Evolutionary conservation across 176 grass and related monocot species (phyloP).

Genomic region (Rhynchospora tenuis): DNA sequence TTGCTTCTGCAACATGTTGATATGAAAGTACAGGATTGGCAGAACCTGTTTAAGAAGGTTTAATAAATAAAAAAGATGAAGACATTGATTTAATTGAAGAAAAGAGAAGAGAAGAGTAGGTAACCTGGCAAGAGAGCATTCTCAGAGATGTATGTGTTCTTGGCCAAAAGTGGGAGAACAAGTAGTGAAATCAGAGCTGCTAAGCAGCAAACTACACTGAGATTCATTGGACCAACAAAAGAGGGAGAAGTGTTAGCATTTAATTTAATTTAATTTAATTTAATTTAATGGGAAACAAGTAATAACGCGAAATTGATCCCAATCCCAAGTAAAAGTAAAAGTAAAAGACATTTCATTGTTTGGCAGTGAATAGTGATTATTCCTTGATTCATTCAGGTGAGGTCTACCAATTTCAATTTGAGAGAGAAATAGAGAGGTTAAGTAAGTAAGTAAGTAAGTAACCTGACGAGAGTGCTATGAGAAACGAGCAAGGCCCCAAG

Average conservation of each 20-base stretch:
- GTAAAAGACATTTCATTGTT: no score
- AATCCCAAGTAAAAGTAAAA: no score
- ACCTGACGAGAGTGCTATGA: conserved; percentile 77
- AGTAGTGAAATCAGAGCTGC: conserved; percentile 54
- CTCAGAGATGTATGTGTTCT: conserved; percentile 94
- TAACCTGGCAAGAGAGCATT: conserved; percentile 94
- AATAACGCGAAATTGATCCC: no score
- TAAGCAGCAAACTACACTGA: conserved; percentile 49
- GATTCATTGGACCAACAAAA: not conserved
- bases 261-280: no score
- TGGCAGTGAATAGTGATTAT: no score
- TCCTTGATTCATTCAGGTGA: no score
- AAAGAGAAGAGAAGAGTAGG: not conserved
- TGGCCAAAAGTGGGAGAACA: conserved; percentile 69
- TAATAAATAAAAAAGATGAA: not conserved
- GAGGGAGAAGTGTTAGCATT: no score
- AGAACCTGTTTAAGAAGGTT: conserved; percentile 48
- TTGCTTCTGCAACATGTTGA: conserved; percentile 60
- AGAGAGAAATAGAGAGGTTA: conserved; percentile 3
- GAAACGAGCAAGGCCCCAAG: conserved; percentile 71
- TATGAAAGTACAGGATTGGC: conserved; percentile 80
- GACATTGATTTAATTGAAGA: no score
- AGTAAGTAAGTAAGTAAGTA: no score
- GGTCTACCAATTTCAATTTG: no score
- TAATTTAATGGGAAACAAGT: no score